phyloP scores from a whole-genome alignment of 768 basidiomycete genomes.

The Gautieria morchelliformis region DNA sequence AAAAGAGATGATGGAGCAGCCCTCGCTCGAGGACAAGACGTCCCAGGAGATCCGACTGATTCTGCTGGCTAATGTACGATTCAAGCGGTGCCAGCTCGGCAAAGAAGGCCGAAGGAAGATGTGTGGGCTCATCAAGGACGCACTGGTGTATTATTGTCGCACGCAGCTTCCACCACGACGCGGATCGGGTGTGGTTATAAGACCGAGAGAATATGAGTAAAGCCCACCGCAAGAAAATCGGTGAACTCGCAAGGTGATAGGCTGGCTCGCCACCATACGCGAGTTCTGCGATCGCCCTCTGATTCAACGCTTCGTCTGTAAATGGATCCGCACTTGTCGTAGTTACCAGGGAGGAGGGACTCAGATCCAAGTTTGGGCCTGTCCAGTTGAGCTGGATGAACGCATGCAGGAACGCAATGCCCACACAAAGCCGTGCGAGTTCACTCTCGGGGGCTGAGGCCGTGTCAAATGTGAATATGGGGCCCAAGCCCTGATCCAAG shows the following conservation, averaged over 20 bases:
- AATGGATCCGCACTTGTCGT: slow-evolving; percentile 25
- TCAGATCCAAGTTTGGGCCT: slow-evolving; percentile 72
- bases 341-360: slow-evolving; percentile 26
- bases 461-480: slow-evolving; percentile 23
- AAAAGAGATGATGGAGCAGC: slow-evolving; percentile 64
- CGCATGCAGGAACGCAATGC: slow-evolving; percentile 74
- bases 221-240: slow-evolving; percentile 67
- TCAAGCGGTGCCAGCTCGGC: slow-evolving; percentile 28
- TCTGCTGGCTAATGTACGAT: slow-evolving; percentile 22
- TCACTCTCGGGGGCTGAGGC: slow-evolving; percentile 31
- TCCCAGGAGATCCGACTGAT: slow-evolving; percentile 57
- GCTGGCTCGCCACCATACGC: slow-evolving; percentile 88
- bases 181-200: slow-evolving; percentile 39
- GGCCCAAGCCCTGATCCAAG: slow-evolving; percentile 29
- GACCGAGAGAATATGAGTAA: slow-evolving; percentile 54
- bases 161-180: slow-evolving; percentile 81
- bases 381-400: slow-evolving; percentile 97
- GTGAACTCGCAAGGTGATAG: slow-evolving; percentile 73
- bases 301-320: slow-evolving; percentile 46
- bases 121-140: slow-evolving; percentile 75
- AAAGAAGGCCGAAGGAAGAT: slow-evolving; percentile 32
- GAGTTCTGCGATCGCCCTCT: slow-evolving; percentile 62
- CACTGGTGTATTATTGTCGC: slow-evolving; percentile 55
- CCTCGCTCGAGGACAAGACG: slow-evolving; percentile 69
- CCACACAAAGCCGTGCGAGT: slow-evolving; percentile 50